phyloP scores from a whole-genome alignment of 257 asterid species.

The Nicotiana knightiana region DNA sequence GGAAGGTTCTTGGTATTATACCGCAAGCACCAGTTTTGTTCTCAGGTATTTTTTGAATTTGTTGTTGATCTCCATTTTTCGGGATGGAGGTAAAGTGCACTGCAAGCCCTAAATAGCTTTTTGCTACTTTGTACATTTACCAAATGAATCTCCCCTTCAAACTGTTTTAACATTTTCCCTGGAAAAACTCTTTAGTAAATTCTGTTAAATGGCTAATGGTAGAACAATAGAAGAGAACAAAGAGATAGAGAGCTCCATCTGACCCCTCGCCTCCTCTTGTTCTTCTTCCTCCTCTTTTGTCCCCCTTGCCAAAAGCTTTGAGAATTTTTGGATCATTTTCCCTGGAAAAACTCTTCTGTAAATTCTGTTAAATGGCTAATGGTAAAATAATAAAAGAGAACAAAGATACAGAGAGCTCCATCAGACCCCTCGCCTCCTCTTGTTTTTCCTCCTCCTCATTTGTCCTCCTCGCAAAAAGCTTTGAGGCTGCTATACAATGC shows the following conservation, averaged over 20 bases:
- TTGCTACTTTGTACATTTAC: not conserved
- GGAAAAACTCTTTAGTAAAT: not conserved
- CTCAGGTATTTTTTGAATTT: slow-evolving; percentile 56
- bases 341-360: no score
- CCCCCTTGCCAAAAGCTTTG: not conserved
- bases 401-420: not conserved
- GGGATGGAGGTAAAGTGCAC: not conserved
- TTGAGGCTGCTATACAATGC: not conserved
- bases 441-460: not conserved
- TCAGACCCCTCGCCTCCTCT: not conserved
- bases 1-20: slow-evolving; percentile 91
- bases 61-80: not conserved
- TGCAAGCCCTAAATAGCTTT: not conserved
- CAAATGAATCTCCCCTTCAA: not conserved
- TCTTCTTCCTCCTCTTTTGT: not conserved
- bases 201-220: not conserved
- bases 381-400: not conserved
- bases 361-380: not conserved
- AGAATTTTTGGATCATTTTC: not conserved
- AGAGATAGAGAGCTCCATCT: not conserved
- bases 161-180: not conserved
- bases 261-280: not conserved
- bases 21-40: slow-evolving; percentile 96
- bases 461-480: not conserved
- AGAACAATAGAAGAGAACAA: not conserved